phyloP scores from a whole-genome alignment of 371 early-diverging fungal genomes.

The Nematocida major region DNA sequence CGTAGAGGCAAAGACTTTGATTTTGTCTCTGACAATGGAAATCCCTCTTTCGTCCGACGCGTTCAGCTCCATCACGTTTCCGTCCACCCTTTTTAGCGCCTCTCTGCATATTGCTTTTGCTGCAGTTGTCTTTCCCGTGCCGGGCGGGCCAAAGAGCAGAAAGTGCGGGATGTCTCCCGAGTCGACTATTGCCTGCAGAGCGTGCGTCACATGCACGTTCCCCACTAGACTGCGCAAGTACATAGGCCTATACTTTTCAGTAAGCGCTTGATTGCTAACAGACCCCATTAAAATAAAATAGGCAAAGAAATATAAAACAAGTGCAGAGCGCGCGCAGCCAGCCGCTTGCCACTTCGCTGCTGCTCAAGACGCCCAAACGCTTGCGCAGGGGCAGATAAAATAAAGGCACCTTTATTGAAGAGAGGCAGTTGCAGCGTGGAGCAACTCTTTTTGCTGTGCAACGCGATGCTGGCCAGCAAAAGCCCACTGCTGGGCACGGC shows the following conservation, averaged over 20 bases:
- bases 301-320: neutral
- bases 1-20: conserved; percentile 74
- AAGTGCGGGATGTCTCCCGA: conserved; percentile 89
- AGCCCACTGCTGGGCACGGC: no score
- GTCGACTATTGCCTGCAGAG: conserved; percentile 74
- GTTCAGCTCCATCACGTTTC: conserved; percentile 87
- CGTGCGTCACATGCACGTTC: conserved; percentile 76
- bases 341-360: neutral
- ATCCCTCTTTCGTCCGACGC: conserved; percentile 98
- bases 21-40: conserved; percentile 85
- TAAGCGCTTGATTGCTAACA: conserved; percentile 56
- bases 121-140: conserved; percentile 96
- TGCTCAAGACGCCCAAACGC: neutral
- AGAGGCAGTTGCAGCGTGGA: neutral
- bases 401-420: no score
- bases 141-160: conserved; percentile 88
- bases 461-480: no score
- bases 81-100: conserved; percentile 74
- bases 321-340: neutral
- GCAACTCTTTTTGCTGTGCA: no score
- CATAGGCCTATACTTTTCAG: conserved; percentile 88
- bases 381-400: neutral
- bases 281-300: conserved; percentile 34
- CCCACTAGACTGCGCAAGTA: conserved; percentile 82
- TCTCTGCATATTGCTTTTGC: conserved; percentile 79